These are phyloP conservation scores for Detonula confervacea DNA, from an alignment of 352 stramenopile genomes.

Conservation along the genomic window DNA sequence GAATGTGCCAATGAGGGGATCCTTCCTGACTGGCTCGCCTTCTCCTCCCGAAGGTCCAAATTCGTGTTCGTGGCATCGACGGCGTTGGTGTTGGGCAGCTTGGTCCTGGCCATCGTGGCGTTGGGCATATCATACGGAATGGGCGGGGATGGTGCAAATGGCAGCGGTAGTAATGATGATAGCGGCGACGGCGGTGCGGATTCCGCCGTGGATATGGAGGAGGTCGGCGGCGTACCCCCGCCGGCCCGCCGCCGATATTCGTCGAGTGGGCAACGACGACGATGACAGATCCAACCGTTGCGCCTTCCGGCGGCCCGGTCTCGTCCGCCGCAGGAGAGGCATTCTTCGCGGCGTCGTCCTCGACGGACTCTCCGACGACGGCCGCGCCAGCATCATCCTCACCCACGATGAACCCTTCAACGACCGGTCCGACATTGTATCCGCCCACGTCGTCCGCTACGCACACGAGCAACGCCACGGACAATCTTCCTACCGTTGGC, in stretches of 20 bases:
- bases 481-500: too few relatives aligned
- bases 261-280: background rate
- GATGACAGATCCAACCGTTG: background rate
- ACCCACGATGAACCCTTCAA: too few relatives aligned
- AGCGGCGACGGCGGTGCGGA: background rate
- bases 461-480: too few relatives aligned
- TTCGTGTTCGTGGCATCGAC: background rate
- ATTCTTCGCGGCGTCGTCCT: background rate
- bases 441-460: too few relatives aligned
- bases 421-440: too few relatives aligned
- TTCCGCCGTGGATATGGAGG: background rate
- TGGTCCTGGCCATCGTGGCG: background rate
- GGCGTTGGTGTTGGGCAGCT: background rate
- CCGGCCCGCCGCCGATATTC: too few relatives aligned
- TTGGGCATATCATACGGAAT: background rate
- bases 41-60: background rate
- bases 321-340: background rate
- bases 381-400: too few relatives aligned
- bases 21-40: background rate
- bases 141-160: background rate
- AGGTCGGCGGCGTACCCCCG: too few relatives aligned
- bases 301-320: background rate
- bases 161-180: constrained; percentile 6
- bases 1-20: background rate
- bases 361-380: background rate